Base-by-base conservation (phyloP, 345 rosid genomes). In the Eucalyptus albens region DNA sequence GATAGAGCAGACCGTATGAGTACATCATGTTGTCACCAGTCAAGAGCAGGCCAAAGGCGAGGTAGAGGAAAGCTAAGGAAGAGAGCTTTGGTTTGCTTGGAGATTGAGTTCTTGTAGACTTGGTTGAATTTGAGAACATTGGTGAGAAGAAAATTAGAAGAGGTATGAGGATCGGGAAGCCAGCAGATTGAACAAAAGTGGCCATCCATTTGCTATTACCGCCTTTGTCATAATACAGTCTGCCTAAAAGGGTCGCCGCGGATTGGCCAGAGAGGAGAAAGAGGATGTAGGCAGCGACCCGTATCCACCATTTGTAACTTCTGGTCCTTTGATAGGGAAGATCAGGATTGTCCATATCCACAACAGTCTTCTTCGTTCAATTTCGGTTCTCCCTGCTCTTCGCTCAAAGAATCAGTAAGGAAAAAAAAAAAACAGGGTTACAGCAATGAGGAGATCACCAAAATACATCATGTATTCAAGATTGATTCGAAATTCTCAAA, bases 141-240 rank as follows among this genome's bases (percentile, higher is more conserved):
- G 88, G 88, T 29, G 89, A n/a, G 91, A 92, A 91, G 91, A 86
- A 91, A 55, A 92, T 69, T 29, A 94, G 87, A 62, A 93, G 87
- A 16, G 94, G 95, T 50, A 92, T 82, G 19, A 93, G 91, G 45
- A 94, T 86, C 40, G 95, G n/a, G n/a, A 95, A 95, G 88, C 95
- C 96, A 4, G 94, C 94, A 37, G 95, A 93, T 90, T 95, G 96
- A 89, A 93, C 96, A 65, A 93, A 90, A 8, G 96, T 94, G 77
- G 96, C 93, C 93, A 95, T 93, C 96, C 95, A 95, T 91, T 95
- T 95, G 91, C 96, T 93, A 24, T 94, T 92, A 8, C 96, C 96
- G n/a, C 95, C 96, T 89, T 91, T 93, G 92, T 94, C 94, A 59
- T 88, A 95, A 89, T 93, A 95, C 24, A 93, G 82, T 90, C 94